phyloP scores from a whole-genome alignment of 257 asterid species.

The Nicotiana undulata region DNA sequence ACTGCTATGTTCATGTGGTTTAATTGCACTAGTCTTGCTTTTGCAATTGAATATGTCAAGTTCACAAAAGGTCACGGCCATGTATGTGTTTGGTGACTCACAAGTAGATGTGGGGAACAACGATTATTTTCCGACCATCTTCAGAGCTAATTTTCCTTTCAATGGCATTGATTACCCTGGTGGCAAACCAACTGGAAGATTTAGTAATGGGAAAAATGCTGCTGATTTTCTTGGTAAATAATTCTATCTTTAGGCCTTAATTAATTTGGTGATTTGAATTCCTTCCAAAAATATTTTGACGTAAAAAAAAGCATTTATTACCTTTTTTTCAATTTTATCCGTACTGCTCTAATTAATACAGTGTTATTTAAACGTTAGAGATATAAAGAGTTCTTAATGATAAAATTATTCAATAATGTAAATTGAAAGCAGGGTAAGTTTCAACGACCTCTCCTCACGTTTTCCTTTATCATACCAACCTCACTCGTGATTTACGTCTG shows the following conservation, averaged over 20 bases:
- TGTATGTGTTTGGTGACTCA: constrained; percentile 1
- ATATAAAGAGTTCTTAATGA: too few relatives aligned
- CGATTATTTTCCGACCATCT: not conserved
- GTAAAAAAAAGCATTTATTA: not conserved
- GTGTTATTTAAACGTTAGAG: too few relatives aligned
- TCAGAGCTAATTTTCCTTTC: constrained; percentile 2
- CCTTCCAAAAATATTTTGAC: too few relatives aligned
- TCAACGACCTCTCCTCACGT: too few relatives aligned
- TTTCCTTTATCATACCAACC: too few relatives aligned
- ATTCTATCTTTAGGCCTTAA: not conserved
- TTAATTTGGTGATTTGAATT: not conserved
- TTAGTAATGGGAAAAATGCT: constrained; percentile 1
- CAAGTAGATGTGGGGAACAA: not conserved
- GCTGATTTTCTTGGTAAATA: not conserved
- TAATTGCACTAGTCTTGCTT: not conserved
- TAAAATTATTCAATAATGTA: too few relatives aligned
- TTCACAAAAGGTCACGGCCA: not conserved
- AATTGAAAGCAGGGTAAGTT: too few relatives aligned
- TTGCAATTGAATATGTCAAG: not conserved
- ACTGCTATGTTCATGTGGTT: not conserved
- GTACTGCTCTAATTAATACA: not conserved
- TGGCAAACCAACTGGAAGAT: constrained; percentile 4
- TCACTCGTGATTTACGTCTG: too few relatives aligned
- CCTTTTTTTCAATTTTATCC: not conserved
- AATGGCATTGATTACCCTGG: constrained; percentile 3